Conservation (phyloP, 371 early-diverging fungal genomes). For the Blakeslea trispora region DNA sequence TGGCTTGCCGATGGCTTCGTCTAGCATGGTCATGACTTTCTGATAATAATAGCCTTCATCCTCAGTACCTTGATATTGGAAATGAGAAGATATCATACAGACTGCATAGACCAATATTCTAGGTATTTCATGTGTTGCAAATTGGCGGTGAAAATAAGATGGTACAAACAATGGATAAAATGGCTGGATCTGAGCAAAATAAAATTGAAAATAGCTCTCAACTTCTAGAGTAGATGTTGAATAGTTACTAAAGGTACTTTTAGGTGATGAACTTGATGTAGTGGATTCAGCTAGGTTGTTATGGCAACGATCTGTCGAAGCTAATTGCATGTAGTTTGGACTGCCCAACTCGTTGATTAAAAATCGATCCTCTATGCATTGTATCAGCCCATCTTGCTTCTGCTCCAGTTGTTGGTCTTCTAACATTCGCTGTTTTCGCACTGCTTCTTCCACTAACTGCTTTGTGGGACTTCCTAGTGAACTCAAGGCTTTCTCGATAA, state of each 20-base stretch:
- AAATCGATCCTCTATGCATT: slow-evolving; percentile 17
- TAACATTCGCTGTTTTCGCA: slow-evolving; percentile 17
- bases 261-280: slow-evolving; percentile 11
- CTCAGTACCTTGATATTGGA: slow-evolving; percentile 12
- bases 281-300: not conserved
- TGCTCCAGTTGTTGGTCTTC: slow-evolving; percentile 2
- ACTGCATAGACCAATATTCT: slow-evolving; percentile 47
- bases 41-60: slow-evolving; percentile 32
- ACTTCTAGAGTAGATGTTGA: slow-evolving; percentile 5
- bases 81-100: slow-evolving; percentile 56
- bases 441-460: slow-evolving; percentile 27
- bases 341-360: slow-evolving; percentile 23
- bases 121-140: slow-evolving; percentile 19
- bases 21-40: slow-evolving; percentile 51
- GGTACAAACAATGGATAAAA: slow-evolving; percentile 29
- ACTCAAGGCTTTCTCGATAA: slow-evolving; percentile 29
- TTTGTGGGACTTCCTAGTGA: slow-evolving; percentile 23
- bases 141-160: slow-evolving; percentile 19
- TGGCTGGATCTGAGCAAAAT: slow-evolving; percentile 25
- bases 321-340: slow-evolving; percentile 15
- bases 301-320: slow-evolving; percentile 16
- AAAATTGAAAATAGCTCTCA: slow-evolving; percentile 12
- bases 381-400: slow-evolving; percentile 1
- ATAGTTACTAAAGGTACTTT: slow-evolving; percentile 4
- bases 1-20: slow-evolving; percentile 69